These are phyloP conservation scores for Kalaharituber pfeilii DNA, from an alignment of 2,329 filamentous ascomycete genomes.

Conservation along the genomic window DNA sequence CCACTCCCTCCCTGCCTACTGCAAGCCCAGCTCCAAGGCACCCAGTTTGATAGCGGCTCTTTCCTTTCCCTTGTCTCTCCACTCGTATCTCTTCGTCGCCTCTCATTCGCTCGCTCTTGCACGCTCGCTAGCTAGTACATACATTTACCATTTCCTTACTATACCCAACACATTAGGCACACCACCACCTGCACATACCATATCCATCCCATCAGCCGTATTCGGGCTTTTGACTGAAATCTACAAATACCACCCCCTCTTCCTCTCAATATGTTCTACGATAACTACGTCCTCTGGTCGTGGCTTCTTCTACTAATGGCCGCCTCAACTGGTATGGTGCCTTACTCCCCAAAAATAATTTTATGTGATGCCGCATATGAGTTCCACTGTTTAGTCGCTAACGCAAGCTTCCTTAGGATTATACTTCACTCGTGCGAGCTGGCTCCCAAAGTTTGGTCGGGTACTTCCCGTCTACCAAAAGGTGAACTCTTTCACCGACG, in stretches of 20 bases:
- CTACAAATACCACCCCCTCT: not conserved
- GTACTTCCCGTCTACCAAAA: conserved; percentile 48
- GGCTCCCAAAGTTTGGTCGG: conserved; percentile 51
- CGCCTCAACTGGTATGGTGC: conserved; percentile 45
- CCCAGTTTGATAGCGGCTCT: no score
- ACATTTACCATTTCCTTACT: not conserved
- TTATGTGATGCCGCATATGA: no score
- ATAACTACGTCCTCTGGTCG: conserved; percentile 56
- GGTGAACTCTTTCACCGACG: conserved; percentile 63
- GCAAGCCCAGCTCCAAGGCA: no score
- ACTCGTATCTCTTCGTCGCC: not conserved
- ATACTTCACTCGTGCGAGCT: conserved; percentile 63
- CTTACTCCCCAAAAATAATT: not conserved
- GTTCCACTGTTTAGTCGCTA: conserved; percentile 2
- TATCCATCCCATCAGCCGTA: not conserved
- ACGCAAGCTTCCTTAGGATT: conserved; percentile 35
- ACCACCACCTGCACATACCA: no score
- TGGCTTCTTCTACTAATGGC: conserved; percentile 55
- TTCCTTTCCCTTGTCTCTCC: not conserved
- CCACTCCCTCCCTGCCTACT: not conserved
- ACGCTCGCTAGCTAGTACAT: not conserved
- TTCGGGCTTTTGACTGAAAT: no score
- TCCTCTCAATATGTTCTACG: not conserved
- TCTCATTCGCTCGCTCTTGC: not conserved
- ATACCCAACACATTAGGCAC: not conserved